Base-by-base conservation (phyloP, 768 basidiomycete genomes). In the Agaricus subrufescens region DNA sequence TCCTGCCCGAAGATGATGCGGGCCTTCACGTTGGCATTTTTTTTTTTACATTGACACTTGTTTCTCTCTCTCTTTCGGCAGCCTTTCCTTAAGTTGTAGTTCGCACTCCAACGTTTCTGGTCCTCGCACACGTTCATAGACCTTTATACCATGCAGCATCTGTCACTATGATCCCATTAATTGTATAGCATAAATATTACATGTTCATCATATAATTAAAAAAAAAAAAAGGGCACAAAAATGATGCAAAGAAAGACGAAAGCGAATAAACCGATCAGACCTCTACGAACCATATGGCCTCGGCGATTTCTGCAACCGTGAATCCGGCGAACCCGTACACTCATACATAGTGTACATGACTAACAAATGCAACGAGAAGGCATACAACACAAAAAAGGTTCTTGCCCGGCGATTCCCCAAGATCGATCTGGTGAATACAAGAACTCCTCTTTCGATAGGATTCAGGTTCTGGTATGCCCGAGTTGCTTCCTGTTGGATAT, bases 391-490 rank as follows among this genome's bases (percentile, higher is more conserved):
- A 68, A 98, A 98, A 43, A 90, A 81, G 19, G 87, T 88, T 63
- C 97, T 78, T n/a, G 94, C 86, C 14, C 93, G 83, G 29, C 94
- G 87, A 66, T 93, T 94, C 42, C 92, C 90, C 27, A 98, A 81
- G 51, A 98, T 87, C 10, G 85, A 79, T 49, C 89, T 85, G 0
- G 97, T 96, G 14, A 98, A 75, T 25, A 82, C 78, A 52, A 98
- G 85, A 1, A 97, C 86, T 15, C 87, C 86, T 23, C 94, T 83
- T 70, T 99, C 97, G 9, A 97, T 76, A 1, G 92, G 91, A 66
- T 98, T 96, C 43, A 98, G 78, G 27, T 86, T 88, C 62, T 93
- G 86, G 53, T 96, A 94, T 1, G 93, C 96, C 55, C 94, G 76
- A n/a, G 90, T 89, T 30, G 94, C 93, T 75, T 98, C 97, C 96